Evolutionary conservation across 805 yeast species (phyloP).

Genomic region (Saccharomycopsis fodiens): DNA sequence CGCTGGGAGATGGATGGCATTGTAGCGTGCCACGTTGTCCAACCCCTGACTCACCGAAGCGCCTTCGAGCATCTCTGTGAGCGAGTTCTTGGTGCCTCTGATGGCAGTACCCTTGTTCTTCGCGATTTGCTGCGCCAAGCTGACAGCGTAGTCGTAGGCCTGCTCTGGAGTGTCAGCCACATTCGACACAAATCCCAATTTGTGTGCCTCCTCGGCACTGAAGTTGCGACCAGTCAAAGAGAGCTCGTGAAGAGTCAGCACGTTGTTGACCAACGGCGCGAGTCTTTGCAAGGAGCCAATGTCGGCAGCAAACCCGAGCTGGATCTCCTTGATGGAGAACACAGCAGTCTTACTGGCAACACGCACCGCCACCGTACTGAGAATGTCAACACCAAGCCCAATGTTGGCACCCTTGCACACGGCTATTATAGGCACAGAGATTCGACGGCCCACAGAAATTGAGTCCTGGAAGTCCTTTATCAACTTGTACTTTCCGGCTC

Average conservation of each 20-base stretch:
- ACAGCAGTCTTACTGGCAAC: constrained; percentile 43
- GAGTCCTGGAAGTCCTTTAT: constrained; percentile 53
- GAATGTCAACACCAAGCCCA: constrained; percentile 66
- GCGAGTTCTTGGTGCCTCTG: constrained; percentile 7
- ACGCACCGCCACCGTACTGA: constrained; percentile 52
- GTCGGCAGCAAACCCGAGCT: constrained; percentile 71
- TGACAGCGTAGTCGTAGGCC: constrained; percentile 43
- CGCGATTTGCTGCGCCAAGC: constrained; percentile 33
- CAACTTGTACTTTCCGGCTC: constrained; percentile 27
- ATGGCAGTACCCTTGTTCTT: constrained; percentile 2
- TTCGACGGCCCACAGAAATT: constrained; percentile 40
- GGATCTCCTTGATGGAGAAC: constrained; percentile 60
- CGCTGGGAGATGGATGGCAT: constrained; percentile 6
- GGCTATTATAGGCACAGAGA: constrained; percentile 55
- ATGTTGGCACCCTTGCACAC: constrained; percentile 55
- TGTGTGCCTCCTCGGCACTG: constrained; percentile 43
- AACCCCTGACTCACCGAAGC: constrained; percentile 13
- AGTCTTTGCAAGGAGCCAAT: constrained; percentile 70
- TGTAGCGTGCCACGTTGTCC: constrained; percentile 10
- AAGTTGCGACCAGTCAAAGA: constrained; percentile 57
- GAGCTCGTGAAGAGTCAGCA: constrained; percentile 50
- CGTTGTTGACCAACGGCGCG: constrained; percentile 44
- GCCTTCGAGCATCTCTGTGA: constrained; percentile 7
- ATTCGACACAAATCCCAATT: constrained; percentile 47
- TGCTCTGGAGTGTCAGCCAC: constrained; percentile 38